Conservation (phyloP, 352 stramenopile species). For the Thraustochytrium sp. region DNA sequence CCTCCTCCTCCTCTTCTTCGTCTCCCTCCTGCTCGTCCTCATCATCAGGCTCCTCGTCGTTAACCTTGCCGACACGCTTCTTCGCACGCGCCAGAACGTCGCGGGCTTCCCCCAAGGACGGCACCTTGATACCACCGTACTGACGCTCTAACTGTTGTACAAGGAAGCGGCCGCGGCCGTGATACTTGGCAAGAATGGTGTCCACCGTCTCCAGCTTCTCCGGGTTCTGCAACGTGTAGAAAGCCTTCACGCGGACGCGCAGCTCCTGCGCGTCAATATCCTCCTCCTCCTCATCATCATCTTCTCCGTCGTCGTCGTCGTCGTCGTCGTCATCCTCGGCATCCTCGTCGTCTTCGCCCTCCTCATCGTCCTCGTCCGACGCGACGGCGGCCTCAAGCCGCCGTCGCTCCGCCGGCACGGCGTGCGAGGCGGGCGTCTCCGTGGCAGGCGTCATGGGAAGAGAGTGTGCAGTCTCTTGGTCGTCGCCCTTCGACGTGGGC, state of each 20-base stretch:
- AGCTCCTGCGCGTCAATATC: neutral
- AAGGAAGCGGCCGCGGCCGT: neutral
- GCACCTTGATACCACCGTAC: neutral
- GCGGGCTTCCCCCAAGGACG: neutral
- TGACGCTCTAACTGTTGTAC: slow-evolving; percentile 21
- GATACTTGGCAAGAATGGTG: slow-evolving; percentile 36
- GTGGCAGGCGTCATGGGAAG: too few species aligned
- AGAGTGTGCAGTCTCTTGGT: too few species aligned
- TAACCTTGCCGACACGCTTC: neutral
- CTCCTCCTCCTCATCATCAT: neutral
- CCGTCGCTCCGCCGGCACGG: too few species aligned
- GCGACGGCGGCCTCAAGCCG: too few species aligned
- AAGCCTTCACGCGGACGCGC: slow-evolving; percentile 10
- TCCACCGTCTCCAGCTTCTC: slow-evolving; percentile 27
- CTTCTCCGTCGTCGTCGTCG: neutral
- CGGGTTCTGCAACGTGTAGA: slow-evolving; percentile 38
- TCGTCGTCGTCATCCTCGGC: neutral
- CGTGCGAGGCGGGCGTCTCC: too few species aligned
- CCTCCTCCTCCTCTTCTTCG: too few species aligned
- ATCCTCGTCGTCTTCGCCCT: neutral
- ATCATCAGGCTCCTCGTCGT: neutral
- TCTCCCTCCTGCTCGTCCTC: too few species aligned
- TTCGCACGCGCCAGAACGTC: neutral
- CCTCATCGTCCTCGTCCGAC: neutral
- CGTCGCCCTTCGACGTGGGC: too few species aligned